phyloP scores from a whole-genome alignment of 2,329 filamentous ascomycete species.

The Trichoderma pleuroti region DNA sequence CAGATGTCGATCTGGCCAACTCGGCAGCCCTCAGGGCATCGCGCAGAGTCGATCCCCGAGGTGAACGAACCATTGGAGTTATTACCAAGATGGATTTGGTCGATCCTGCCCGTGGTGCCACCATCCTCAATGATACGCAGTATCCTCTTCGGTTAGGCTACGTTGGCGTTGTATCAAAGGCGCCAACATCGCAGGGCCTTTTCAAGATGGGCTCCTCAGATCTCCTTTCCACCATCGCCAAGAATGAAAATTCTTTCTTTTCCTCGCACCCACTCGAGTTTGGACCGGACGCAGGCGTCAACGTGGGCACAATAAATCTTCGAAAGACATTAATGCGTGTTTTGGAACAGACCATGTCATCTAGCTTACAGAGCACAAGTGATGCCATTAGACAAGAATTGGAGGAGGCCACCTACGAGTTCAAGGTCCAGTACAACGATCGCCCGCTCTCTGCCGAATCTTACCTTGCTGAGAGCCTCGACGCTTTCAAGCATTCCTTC shows the following conservation, averaged over 20 bases:
- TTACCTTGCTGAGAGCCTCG: constrained; percentile 90
- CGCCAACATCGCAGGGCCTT: constrained; percentile 65
- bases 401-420: constrained; percentile 95
- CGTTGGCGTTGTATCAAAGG: constrained; percentile 86
- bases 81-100: constrained; percentile 99
- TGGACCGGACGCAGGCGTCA: constrained; percentile 66
- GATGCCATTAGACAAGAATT: constrained; percentile 93
- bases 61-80: constrained; percentile 96
- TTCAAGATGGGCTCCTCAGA: constrained; percentile 82
- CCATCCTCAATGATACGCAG: constrained; percentile 81
- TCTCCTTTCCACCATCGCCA: constrained; percentile 74
- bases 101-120: constrained; percentile 71
- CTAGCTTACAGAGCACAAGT: constrained; percentile 81
- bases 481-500: constrained; percentile 97
- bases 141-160: constrained; percentile 95
- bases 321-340: constrained; percentile 97
- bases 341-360: constrained; percentile 94
- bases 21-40: constrained; percentile 89
- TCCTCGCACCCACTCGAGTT: constrained; percentile 78
- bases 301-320: constrained; percentile 78
- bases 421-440: constrained; percentile 99
- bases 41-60: constrained; percentile 85
- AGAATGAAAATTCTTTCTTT: constrained; percentile 87
- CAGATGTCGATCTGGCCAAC: constrained; percentile 95
- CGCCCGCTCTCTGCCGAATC: constrained; percentile 91